Evolutionary conservation across 306 rosid genomes (phyloP).

Genomic region (Boehmeria nivea): DNA sequence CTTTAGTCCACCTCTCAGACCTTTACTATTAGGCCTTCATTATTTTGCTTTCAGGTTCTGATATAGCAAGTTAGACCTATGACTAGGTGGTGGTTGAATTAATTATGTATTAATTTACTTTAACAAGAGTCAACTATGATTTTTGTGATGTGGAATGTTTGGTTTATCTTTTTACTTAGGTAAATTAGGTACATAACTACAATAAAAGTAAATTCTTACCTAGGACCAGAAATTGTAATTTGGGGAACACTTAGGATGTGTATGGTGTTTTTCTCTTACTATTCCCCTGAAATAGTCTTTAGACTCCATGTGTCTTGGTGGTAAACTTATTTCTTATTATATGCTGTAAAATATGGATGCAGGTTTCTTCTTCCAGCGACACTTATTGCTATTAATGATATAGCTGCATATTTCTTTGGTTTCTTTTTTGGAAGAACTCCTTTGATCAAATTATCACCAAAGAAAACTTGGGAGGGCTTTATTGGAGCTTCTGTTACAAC

Average conservation of each 20-base stretch:
- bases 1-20: no score
- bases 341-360: slow-evolving; percentile 23
- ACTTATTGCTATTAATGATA: slow-evolving; percentile 90
- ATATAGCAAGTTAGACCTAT: background rate
- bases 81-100: background rate
- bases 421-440: slow-evolving; percentile 97
- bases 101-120: background rate
- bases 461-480: slow-evolving; percentile 99
- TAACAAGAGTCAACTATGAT: background rate
- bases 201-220: background rate
- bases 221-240: slow-evolving; percentile 1
- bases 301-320: no score
- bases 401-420: slow-evolving; percentile 86
- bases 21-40: no score
- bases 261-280: background rate
- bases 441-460: slow-evolving; percentile 92
- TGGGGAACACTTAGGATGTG: background rate
- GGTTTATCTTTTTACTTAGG: background rate
- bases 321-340: background rate
- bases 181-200: background rate
- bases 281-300: background rate
- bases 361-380: slow-evolving; percentile 99
- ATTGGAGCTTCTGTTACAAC: slow-evolving; percentile 97
- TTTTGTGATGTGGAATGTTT: background rate
- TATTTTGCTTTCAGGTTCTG: background rate